Percentiles rank a stretch among this genome's conserved stretches.
Conservation (phyloP, 2,329 filamentous ascomycete species). For the Epichloe typhina region DNA sequence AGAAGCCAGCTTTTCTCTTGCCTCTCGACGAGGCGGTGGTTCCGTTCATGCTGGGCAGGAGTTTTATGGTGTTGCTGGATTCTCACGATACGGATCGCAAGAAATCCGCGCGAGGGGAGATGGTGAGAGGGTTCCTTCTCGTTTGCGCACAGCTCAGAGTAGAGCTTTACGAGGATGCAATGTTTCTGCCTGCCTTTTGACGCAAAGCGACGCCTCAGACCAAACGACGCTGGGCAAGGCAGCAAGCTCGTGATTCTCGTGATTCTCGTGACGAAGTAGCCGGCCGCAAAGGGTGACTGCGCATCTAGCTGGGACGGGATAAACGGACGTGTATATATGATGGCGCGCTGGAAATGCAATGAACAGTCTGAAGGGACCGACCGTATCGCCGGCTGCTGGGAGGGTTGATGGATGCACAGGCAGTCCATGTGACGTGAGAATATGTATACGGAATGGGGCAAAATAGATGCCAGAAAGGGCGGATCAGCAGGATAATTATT, state of each 20-base stretch:
- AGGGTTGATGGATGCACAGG: slow-evolving; percentile 14
- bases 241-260: slow-evolving; percentile 6
- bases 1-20: slow-evolving; percentile 39
- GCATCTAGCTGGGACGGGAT: slow-evolving; percentile 12
- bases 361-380: not conserved
- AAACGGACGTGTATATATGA: not conserved
- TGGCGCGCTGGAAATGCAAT: slow-evolving; percentile 1
- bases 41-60: slow-evolving; percentile 28
- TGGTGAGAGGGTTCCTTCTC: not conserved
- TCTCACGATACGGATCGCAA: slow-evolving; percentile 3
- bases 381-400: slow-evolving; percentile 1
- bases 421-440: slow-evolving; percentile 21
- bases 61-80: not conserved
- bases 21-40: slow-evolving; percentile 26
- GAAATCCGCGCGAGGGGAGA: slow-evolving; percentile 2
- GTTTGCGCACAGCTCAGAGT: not conserved
- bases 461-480: slow-evolving; percentile 13
- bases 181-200: not conserved
- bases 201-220: not conserved
- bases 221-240: not conserved
- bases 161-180: not conserved
- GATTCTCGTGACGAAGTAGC: slow-evolving; percentile 6
- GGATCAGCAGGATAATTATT: slow-evolving; percentile 19
- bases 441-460: slow-evolving; percentile 9
- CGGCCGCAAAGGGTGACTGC: slow-evolving; percentile 13